Conservation (phyloP, 1,284 basidiomycete species). For the Chalciporus sp. region DNA sequence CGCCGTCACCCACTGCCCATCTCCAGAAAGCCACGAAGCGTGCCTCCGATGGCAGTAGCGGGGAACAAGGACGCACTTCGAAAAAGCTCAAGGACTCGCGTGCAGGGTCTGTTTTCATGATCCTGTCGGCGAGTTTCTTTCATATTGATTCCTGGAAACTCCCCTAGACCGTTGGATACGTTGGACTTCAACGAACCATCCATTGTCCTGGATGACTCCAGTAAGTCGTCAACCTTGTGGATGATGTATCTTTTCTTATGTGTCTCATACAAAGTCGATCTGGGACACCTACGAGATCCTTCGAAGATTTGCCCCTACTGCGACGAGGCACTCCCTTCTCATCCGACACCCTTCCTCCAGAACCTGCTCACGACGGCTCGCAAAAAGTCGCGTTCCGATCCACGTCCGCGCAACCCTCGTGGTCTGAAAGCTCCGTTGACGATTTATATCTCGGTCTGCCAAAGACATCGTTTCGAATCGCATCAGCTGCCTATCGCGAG, state of each 20-base stretch:
- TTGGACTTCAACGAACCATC: conserved; percentile 20
- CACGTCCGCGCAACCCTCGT: conserved; percentile 67
- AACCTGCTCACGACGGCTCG: conserved; percentile 54
- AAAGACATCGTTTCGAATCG: conserved; percentile 74
- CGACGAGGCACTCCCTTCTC: conserved; percentile 63
- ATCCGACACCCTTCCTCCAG: conserved; percentile 61
- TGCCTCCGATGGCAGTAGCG: conserved; percentile 35
- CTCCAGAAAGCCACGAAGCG: conserved; percentile 38
- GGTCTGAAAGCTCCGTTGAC: conserved; percentile 67
- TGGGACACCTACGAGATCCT: conserved; percentile 52
- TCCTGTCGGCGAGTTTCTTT: background rate
- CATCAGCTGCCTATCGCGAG: conserved; percentile 70
- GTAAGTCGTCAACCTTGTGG: conserved; percentile 24
- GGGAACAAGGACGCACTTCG: conserved; percentile 36
- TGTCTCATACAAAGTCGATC: conserved; percentile 17
- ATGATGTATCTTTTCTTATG: background rate
- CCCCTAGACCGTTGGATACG: conserved; percentile 14
- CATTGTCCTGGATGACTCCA: conserved; percentile 25
- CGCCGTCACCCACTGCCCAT: conserved; percentile 20
- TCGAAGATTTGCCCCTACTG: conserved; percentile 76
- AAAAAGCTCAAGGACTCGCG: conserved; percentile 35
- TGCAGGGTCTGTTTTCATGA: conserved; percentile 24
- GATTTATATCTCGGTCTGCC: conserved; percentile 67
- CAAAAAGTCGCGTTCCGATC: conserved; percentile 55
- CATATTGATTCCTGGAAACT: background rate